Base-by-base conservation (phyloP, 176 grass and related monocot species). In the Ensete glaucum region DNA sequence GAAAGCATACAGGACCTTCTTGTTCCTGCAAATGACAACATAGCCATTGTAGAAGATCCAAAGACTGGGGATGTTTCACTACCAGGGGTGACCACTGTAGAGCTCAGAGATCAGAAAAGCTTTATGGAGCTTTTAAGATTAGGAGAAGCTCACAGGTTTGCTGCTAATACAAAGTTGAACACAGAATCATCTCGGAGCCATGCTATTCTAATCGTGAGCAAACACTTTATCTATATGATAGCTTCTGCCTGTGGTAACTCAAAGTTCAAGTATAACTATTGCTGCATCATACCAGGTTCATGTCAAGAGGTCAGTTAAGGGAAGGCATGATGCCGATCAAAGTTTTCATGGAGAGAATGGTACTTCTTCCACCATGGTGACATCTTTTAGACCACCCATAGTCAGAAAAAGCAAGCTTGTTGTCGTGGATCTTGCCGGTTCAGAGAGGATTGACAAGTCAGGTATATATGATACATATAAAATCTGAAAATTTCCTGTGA, bases 1-100 rank as follows among this genome's bases (percentile, higher is more conserved):
- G 96, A 99, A 87, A 99, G 90, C 80, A 95, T 99, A 76, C 96
- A 99, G 77, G 96, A 99, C 54, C 96, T 99, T 62, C 86, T 99
- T 80, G 87, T 95, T 86, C 96, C 96, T 82, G 81, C 84, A 75
- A 99, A 99, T 89, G 96, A 99, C 79, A 99, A 99, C 81, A 99
- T 99, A 79, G 88, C 91, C 17, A 99, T 99, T 74, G 91, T 92
- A 78, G 96, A 99, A 87, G 96, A 99, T 77, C 91, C 96, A 78
- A 99, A 84, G 71, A 95, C 84, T 8, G 96, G 96, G 54, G 96
- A 99, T 84, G 91, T 99, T 84, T 95, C 96, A 64, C 65, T 99
- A 51, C 96, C 96, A 79, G 91, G 88, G 26, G 86, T 91, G 70
- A 99, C 96, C 63, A 76, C 80, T 67, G 91, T 99, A 58, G 96